Evolutionary conservation across 805 yeast genomes (phyloP).

Genomic region (Starmera quercuum): DNA sequence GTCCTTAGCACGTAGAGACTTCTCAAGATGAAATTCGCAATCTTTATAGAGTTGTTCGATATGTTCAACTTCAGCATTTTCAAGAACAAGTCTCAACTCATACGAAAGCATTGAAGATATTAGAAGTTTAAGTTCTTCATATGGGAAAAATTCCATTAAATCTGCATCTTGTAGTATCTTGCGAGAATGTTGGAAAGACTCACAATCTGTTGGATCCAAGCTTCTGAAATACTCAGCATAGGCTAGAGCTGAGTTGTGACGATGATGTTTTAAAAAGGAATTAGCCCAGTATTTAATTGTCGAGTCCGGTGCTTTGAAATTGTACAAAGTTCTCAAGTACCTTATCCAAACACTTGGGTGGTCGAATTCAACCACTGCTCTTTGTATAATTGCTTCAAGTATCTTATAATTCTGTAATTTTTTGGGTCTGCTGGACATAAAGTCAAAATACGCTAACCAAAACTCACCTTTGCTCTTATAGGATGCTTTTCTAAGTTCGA

Average conservation of each 20-base stretch:
- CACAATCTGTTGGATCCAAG: constrained; percentile 3
- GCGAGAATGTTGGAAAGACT: constrained; percentile 3
- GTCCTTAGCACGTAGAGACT: constrained; percentile 25
- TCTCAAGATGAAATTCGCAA: constrained; percentile 11
- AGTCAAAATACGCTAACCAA: constrained; percentile 29
- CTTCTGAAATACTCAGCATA: constrained; percentile 23
- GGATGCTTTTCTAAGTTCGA: constrained; percentile 20
- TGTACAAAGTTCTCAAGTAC: constrained; percentile 22
- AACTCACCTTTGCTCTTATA: not conserved
- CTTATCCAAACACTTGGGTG: constrained; percentile 24
- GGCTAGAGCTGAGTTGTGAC: constrained; percentile 17
- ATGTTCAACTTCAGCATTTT: constrained; percentile 2
- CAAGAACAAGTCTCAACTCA: constrained; percentile 4
- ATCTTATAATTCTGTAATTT: constrained; percentile 4
- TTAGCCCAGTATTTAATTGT: not conserved
- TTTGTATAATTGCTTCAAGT: constrained; percentile 21
- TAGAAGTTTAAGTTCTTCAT: constrained; percentile 27
- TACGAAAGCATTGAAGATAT: constrained; percentile 20
- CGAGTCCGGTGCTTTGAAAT: constrained; percentile 5
- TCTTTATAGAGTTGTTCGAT: constrained; percentile 2
- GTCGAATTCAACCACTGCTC: constrained; percentile 19
- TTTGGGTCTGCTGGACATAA: constrained; percentile 18
- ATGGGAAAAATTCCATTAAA: constrained; percentile 3
- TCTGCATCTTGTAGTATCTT: not conserved
- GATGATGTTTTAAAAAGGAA: constrained; percentile 6